Evolutionary conservation across 176 grass and related monocot species (phyloP), one percentile per base, ranked within the genome.

Genomic region (Puya raimondii): DNA sequence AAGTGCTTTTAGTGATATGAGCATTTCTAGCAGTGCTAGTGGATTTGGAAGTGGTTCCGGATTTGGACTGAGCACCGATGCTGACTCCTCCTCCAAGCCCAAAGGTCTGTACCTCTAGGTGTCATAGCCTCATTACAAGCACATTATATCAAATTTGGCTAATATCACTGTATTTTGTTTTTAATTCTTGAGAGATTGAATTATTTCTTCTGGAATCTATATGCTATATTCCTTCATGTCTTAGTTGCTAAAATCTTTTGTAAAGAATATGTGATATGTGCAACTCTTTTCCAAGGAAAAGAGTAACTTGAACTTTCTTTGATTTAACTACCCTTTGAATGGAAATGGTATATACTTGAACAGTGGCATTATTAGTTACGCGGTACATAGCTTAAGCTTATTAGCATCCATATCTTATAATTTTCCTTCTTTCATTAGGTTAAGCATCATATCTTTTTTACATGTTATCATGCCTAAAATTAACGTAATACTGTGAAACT

Each of bases 1-100:
- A 51, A 91, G 74, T 64, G 72, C 29, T 53, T 78, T 84, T 78
- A 80, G 22, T 72, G 91, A 96, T 58, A 81, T 91, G 48, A 82
- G 74, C 74, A 86, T 85, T 77, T 79, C 74, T 14, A 82, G 59
- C 53, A 67, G 51, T 76, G 82, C 71, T 66, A 76, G 23, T 79
- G 89, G 74, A 68, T 83, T 80, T 79, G 82, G 64, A 10, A 82
- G 74, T 53, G 80, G 79, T 47, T 80, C 82, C 72, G 65, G 84
- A 67, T 90, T 96, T 85, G 82, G 73, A 66, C 70, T 85, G 67
- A 67, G 29, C 50, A 71, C 72, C 61, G 83, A 78, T 75, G n/a
- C 82, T 21, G 79, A 84, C 42, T 76, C 74, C 0, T 88, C 84
- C 79, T n/a, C 64, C 72, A 91, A 91, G 72, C 27, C 66, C 65